phyloP scores from a whole-genome alignment of 2,329 filamentous ascomycete genomes.

The Alternaria rosae region DNA sequence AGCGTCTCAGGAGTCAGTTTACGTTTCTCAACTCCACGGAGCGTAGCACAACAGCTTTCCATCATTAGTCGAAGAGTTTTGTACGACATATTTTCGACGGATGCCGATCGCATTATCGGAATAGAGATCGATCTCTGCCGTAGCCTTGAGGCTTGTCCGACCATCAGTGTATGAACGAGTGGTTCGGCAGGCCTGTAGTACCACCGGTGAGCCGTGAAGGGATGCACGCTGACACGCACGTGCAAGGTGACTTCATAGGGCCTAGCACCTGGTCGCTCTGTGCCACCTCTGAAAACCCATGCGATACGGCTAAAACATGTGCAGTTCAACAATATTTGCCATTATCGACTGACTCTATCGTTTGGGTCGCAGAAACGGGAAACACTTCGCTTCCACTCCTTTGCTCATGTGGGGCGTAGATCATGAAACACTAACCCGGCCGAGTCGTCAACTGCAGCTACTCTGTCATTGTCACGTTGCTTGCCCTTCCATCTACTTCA shows the following conservation, averaged over 20 bases:
- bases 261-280: constrained; percentile 1
- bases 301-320: constrained; percentile 22
- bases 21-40: constrained; percentile 1
- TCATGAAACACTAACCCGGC: constrained; percentile 17
- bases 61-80: constrained; percentile 5
- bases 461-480: background rate
- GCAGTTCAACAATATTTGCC: constrained; percentile 23
- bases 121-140: constrained; percentile 6
- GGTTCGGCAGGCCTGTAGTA: constrained; percentile 4
- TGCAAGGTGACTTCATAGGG: constrained; percentile 10
- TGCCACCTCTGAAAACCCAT: constrained; percentile 2
- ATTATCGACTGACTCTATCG: background rate
- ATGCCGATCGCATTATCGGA: constrained; percentile 8
- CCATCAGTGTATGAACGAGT: constrained; percentile 4
- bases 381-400: background rate
- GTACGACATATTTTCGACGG: background rate
- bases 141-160: constrained; percentile 5
- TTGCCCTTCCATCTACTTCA: background rate
- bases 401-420: constrained; percentile 14
- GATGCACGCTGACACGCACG: constrained; percentile 22
- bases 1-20: constrained; percentile 4
- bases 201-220: constrained; percentile 19
- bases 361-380: background rate
- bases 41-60: background rate
- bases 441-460: background rate